Evolutionary conservation across 163 green algal species (phyloP).

Genomic region (Scenedesmus sp.): DNA sequence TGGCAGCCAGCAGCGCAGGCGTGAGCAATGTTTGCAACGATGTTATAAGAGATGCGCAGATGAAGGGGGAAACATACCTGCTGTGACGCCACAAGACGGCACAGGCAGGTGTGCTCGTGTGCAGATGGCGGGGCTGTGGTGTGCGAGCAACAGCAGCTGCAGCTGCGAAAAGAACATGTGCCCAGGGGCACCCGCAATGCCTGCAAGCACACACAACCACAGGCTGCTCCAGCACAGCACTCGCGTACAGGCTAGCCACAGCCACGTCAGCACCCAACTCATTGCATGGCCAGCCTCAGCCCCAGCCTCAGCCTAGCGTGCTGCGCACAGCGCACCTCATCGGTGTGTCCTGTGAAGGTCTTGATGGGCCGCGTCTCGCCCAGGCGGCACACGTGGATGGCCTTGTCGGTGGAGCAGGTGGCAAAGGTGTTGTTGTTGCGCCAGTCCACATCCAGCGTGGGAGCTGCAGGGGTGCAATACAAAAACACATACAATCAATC

Average conservation of each 20-base stretch:
- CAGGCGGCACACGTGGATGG: conserved; percentile 89
- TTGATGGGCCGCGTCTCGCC: conserved; percentile 76
- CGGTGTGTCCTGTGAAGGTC: conserved; percentile 81
- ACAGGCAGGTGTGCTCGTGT: too few species aligned
- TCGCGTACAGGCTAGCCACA: neutral
- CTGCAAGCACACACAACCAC: too few species aligned
- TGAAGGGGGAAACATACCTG: too few species aligned
- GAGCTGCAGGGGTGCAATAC: conserved; percentile 59
- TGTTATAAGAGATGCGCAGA: neutral
- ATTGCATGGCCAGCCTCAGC: too few species aligned
- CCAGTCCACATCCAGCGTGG: conserved; percentile 94
- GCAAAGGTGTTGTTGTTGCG: conserved; percentile 88
- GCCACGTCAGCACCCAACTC: neutral
- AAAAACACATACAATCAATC: neutral
- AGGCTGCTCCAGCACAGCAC: neutral
- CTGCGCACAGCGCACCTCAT: conserved; percentile 74
- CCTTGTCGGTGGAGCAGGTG: conserved; percentile 88
- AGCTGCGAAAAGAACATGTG: neutral
- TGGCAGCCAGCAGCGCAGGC: neutral
- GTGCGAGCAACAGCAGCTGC: neutral
- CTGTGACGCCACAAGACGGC: too few species aligned
- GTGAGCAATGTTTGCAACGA: neutral
- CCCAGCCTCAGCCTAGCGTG: neutral
- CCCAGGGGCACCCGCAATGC: too few species aligned
- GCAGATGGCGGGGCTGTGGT: too few species aligned